Conservation (phyloP, 768 basidiomycete genomes). For the Epithele typhae region DNA sequence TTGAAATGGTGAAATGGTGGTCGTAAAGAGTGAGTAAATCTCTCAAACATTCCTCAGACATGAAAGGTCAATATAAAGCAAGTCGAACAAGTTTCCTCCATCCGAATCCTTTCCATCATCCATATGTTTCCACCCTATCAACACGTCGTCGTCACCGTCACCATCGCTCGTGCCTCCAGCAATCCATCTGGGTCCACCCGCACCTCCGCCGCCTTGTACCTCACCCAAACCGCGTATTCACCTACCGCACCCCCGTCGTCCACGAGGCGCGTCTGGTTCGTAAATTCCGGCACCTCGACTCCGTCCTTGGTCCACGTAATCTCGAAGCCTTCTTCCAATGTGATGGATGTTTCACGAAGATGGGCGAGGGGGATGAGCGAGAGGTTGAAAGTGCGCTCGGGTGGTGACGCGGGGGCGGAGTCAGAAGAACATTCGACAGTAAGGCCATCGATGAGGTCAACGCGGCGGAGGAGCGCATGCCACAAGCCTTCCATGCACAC, state of each 20-base stretch:
- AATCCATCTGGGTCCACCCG: slow-evolving; percentile 40
- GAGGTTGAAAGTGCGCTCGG: slow-evolving; percentile 37
- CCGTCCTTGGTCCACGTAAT: slow-evolving; percentile 56
- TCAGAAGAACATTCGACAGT: slow-evolving; percentile 32
- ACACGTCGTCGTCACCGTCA: slow-evolving; percentile 1
- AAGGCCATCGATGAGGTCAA: slow-evolving; percentile 60
- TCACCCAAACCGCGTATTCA: slow-evolving; percentile 42
- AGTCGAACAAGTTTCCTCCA: too few species aligned
- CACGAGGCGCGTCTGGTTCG: slow-evolving; percentile 49
- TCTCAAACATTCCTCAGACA: too few species aligned
- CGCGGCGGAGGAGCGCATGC: slow-evolving; percentile 53
- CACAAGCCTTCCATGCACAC: slow-evolving; percentile 74
- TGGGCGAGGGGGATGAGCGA: slow-evolving; percentile 60
- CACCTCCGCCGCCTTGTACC: slow-evolving; percentile 55
- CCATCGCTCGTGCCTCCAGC: slow-evolving; percentile 15
- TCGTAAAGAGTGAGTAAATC: too few species aligned
- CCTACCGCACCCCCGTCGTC: slow-evolving; percentile 32
- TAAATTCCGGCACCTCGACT: slow-evolving; percentile 35
- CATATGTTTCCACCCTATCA: too few species aligned
- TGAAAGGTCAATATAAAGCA: too few species aligned
- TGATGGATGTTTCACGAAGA: slow-evolving; percentile 33
- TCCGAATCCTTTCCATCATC: too few species aligned
- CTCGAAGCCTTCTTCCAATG: slow-evolving; percentile 44
- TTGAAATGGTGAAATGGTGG: too few species aligned
- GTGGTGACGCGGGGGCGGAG: slow-evolving; percentile 43